Base-by-base conservation (phyloP, 169 alveolate genomes). In the Eimeria brunetti region DNA sequence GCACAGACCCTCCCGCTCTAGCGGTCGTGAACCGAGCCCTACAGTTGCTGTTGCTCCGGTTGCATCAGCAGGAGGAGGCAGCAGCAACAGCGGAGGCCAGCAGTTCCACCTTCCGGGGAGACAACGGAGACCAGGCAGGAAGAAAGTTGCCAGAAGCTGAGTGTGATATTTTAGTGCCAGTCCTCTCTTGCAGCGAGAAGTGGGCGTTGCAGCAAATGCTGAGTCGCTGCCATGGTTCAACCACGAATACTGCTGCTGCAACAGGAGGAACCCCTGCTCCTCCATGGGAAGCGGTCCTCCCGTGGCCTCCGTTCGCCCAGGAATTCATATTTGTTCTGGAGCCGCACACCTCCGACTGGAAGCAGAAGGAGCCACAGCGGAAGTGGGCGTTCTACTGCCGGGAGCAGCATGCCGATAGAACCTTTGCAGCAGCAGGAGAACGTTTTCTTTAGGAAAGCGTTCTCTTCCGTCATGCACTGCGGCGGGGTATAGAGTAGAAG, bases 251-350 rank as follows among this genome's bases (percentile, higher is more conserved):
- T 36, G 1, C 73, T 7, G 80, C 78, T 22, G 44, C 81, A 24
- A 8, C 83, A 38, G 2, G 62, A 41, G 62, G 60, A 60, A 27
- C 67, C 20, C 38, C 62, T 86, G 81, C 53, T 44, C 44, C 60
- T 41, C 81, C 92, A 14, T 38, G 81, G 92, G 81, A 86, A 58
- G 78, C 62, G 6, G 75, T 38, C 64, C 46, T 86, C 46, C 92
- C 92, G 0, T 86, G 92, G 92, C 92, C 92, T 11, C 92, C 92
- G 41, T 86, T 86, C 38, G 92, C 92, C n/a, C 67, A 86, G 62
- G 92, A 86, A 62, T 86, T 58, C 56, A 33, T 86, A 11, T 64
- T 85, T 18, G 46, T 86, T 46, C 41, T 62, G 56, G 67, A 24
- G 30, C 67, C 62, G 20, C 41, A 33, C 27, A 51, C 36, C 49